phyloP scores from a whole-genome alignment of 2,329 filamentous ascomycete genomes.

The Eutypa lata region DNA sequence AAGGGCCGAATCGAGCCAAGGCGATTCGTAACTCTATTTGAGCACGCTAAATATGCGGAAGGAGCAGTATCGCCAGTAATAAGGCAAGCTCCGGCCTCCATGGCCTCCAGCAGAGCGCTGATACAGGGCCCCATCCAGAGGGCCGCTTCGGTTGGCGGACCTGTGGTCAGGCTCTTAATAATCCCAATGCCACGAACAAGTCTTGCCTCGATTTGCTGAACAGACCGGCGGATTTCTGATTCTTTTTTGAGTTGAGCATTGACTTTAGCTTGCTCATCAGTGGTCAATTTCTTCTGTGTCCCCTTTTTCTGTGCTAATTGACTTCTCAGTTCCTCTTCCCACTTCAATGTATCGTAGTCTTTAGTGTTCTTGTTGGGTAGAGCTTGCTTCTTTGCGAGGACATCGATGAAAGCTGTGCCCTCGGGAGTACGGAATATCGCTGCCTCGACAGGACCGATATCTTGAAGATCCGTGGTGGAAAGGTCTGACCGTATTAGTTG shows the following conservation, averaged over 20 bases:
- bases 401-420: constrained; percentile 84
- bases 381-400: constrained; percentile 76
- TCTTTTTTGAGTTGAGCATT: constrained; percentile 90
- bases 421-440: constrained; percentile 91
- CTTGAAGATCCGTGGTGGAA: constrained; percentile 63
- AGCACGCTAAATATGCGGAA: constrained; percentile 74
- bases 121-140: constrained; percentile 86
- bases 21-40: constrained; percentile 69
- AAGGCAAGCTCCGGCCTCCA: constrained; percentile 76
- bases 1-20: constrained; percentile 77
- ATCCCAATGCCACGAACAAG: constrained; percentile 83
- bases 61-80: constrained; percentile 79
- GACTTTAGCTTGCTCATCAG: constrained; percentile 86
- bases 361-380: constrained; percentile 85
- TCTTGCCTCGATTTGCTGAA: constrained; percentile 66
- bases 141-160: constrained; percentile 83
- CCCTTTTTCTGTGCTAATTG: constrained; percentile 94
- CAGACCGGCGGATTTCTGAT: constrained; percentile 68
- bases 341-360: constrained; percentile 93
- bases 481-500: constrained; percentile 72
- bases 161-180: constrained; percentile 75
- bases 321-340: constrained; percentile 87
- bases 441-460: constrained; percentile 81
- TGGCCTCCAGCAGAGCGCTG: constrained; percentile 66
- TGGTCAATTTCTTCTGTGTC: constrained; percentile 81